These are phyloP conservation scores for Suillus fuscotomentosus DNA, from an alignment of 768 basidiomycete species.

Conservation along the genomic window DNA sequence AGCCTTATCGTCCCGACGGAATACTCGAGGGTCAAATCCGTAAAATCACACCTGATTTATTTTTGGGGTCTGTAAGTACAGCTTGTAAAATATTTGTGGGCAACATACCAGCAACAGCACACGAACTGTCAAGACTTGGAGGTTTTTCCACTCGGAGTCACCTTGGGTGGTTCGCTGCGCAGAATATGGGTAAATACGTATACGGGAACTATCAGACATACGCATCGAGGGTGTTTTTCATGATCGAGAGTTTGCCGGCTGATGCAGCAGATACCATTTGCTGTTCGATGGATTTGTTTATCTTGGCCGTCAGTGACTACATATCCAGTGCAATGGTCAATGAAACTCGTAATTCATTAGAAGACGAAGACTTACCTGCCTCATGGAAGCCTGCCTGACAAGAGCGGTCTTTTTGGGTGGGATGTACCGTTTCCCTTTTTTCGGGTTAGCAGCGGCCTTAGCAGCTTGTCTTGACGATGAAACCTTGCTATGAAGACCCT, in stretches of 20 bases:
- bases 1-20: background rate
- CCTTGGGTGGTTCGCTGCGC: constrained; percentile 20
- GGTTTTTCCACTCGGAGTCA: background rate
- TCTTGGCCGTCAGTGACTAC: constrained; percentile 84
- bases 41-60: constrained; percentile 2
- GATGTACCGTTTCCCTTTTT: constrained; percentile 77
- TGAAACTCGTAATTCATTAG: constrained; percentile 4
- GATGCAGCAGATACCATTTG: constrained; percentile 92
- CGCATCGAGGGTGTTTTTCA: constrained; percentile 61
- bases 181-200: constrained; percentile 4
- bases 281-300: constrained; percentile 87
- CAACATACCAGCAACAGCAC: background rate
- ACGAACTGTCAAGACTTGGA: background rate
- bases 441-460: constrained; percentile 67
- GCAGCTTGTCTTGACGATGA: constrained; percentile 55
- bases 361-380: constrained; percentile 52
- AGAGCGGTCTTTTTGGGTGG: constrained; percentile 79
- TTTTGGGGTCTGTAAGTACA: background rate
- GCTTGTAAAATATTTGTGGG: background rate
- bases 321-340: background rate
- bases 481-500: constrained; percentile 62
- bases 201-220: constrained; percentile 11
- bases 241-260: constrained; percentile 86
- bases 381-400: constrained; percentile 74
- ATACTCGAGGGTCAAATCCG: background rate